Evolutionary conservation across 208 protist genomes (phyloP), one percentile per base, ranked within the genome.

Genomic region (Trypanosoma conorhini): DNA sequence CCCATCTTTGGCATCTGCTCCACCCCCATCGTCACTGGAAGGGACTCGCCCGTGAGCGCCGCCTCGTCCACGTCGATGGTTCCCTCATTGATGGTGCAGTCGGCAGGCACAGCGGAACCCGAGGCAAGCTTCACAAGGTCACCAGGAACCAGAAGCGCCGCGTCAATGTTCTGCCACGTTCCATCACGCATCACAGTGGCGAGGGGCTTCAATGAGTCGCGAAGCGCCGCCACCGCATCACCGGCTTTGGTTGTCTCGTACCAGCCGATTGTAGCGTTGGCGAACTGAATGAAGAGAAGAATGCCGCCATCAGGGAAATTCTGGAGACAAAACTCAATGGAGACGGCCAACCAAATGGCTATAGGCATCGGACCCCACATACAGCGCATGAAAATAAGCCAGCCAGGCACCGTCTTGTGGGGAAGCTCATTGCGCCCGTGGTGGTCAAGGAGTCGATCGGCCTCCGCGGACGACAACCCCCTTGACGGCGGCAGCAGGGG

Each of bases 21-120:
- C 35, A 71, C 35, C 52, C 81, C 81, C 81, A 95, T 97, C 44
- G 81, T 88, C 12, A 98, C 96, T 24, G 98, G 98, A 7, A 98
- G 83, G 3, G 96, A 98, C 82, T 99, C 98, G 31, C 98, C 97
- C 8, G 97, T 99, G 38, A 98, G 78, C 17, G 94, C 87, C 4
- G 94, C 82, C 82, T 99, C 95, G 69, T 99, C 96, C 66, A 98
- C 87, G 38, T 97, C 95, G n/a, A 98, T 86, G 3, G 73, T 65
- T 42, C 85, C 89, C 71, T 88, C 86, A 69, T 91, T 94, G 60
- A 95, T 90, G 24, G 76, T 94, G 77, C 87, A 94, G 77, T 99
- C 97, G 1, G 96, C 96, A 5, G 96, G 94, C 42, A 98, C 91
- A 8, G 91, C 90, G 24, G 92, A 96, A 65, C 97, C 97, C 54